Conservation (phyloP, 177 flowering plant species). For the Vitis hybrid region DNA sequence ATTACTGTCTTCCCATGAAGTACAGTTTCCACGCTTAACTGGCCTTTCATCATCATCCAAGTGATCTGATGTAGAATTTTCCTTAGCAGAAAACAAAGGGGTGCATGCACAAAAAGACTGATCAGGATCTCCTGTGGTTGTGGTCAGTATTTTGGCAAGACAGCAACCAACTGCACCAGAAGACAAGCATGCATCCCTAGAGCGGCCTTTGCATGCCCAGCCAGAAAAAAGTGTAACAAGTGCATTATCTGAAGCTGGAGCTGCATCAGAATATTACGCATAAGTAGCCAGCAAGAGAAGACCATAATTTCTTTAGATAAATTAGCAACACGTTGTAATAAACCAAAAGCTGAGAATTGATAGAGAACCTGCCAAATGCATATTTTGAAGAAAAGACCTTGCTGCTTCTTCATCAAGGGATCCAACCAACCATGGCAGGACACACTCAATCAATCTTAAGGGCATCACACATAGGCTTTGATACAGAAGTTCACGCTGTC, state of each 20-base stretch:
- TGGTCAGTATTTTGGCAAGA: slow-evolving; percentile 34
- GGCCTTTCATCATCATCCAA: slow-evolving; percentile 32
- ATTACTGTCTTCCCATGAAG: slow-evolving; percentile 14
- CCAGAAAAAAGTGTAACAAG: slow-evolving; percentile 83
- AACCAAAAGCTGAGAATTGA: not conserved
- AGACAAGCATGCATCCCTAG: slow-evolving; percentile 53
- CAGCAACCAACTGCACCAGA: slow-evolving; percentile 55
- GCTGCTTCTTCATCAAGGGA: slow-evolving; percentile 72
- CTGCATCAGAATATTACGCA: slow-evolving; percentile 40
- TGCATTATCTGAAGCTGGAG: slow-evolving; percentile 79
- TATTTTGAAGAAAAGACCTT: slow-evolving; percentile 66
- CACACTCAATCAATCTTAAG: slow-evolving; percentile 75
- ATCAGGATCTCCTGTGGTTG: slow-evolving; percentile 20
- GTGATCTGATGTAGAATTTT: slow-evolving; percentile 13
- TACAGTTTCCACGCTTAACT: slow-evolving; percentile 37
- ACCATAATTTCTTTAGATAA: not conserved
- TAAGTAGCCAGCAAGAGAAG: slow-evolving; percentile 4
- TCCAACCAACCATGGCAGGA: slow-evolving; percentile 87
- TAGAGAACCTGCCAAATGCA: slow-evolving; percentile 76
- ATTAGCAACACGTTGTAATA: not conserved
- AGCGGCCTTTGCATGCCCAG: slow-evolving; percentile 91
- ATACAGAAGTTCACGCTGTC: slow-evolving; percentile 77
- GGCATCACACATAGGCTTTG: slow-evolving; percentile 93
- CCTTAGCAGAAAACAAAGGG: slow-evolving; percentile 20
- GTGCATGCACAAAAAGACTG: slow-evolving; percentile 35